Evolutionary conservation across 768 basidiomycete species (phyloP), one percentile per base, ranked within the genome.

Genomic region (Agaricus blazei): DNA sequence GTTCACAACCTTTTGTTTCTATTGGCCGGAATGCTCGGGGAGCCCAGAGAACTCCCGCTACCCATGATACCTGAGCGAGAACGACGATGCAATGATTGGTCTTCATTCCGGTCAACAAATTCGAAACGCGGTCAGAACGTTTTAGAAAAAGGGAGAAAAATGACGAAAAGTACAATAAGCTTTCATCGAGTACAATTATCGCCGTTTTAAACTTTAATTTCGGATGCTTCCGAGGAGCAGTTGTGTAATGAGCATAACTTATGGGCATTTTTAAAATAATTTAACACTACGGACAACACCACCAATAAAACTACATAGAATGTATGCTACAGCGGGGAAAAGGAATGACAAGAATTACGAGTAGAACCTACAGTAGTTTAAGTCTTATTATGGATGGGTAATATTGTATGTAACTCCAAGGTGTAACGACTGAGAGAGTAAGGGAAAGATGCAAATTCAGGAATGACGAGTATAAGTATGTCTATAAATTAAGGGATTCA

Each of bases 321-420:
- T 23, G 12, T 55, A 48, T 55, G 38, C 47, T 47, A 48, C 53
- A 48, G 36, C 40, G 23, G 38, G 34, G 34, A 34, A 34, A 54
- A 54, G 4, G 53, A 54, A 46, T n/a, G 53, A 40, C 53, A 48
- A 41, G 34, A 9, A 54, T 54, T 54, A 55, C 23, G 38, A 19
- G 12, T 19, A 42, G 9, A 9, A 14, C 19, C 19, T 29, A 19
- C 36, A 34, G 34, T 34, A 34, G 2, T 34, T 34, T 11, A 19
- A 19, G 19, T 19, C 19, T 19, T 19, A 19, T 34, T 34, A 34
- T 34, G 34, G 11, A 31, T 41, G 46, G 42, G 27, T 38, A 34
- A 24, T 24, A 28, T 26, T 38, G 29, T 40, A 24, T 38, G 24
- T 28, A 54, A 14, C 6, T 29, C 19, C 42, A 19, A 15, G 27